Evolutionary conservation across 2,329 filamentous ascomycete species (phyloP).

Genomic region (Fusarium beomiforme): DNA sequence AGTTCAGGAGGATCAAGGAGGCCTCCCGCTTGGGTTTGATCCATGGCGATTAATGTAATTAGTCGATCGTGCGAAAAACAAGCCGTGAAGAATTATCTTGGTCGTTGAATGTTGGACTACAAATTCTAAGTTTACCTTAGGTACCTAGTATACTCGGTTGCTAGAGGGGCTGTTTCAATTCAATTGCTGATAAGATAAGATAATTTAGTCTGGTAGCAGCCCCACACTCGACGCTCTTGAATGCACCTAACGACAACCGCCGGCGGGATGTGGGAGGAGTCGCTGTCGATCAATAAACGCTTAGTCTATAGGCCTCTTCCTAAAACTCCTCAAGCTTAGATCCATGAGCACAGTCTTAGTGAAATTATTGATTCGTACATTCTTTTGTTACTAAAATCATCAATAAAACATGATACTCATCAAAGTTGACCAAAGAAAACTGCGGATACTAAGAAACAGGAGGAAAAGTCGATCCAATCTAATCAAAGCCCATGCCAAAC

Average conservation of each 20-base stretch:
- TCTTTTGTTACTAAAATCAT: background rate
- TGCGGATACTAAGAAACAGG: background rate
- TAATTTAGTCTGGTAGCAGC: background rate
- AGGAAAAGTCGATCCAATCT: background rate
- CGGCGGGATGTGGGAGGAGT: no score
- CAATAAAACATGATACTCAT: constrained; percentile 12
- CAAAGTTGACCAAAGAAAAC: constrained; percentile 3
- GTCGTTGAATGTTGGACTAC: background rate
- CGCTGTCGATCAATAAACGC: no score
- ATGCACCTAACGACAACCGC: no score
- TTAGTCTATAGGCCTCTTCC: no score
- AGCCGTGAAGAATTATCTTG: background rate
- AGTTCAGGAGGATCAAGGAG: constrained; percentile 65
- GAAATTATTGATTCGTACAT: constrained; percentile 24
- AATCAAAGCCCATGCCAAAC: constrained; percentile 17
- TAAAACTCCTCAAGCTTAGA: background rate
- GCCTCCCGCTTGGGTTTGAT: constrained; percentile 32
- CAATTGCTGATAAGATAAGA: constrained; percentile 11
- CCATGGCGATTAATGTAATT: constrained; percentile 19
- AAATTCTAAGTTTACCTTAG: constrained; percentile 8
- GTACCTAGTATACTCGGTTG: background rate
- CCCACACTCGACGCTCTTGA: no score
- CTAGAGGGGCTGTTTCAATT: constrained; percentile 5
- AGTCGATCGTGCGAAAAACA: background rate
- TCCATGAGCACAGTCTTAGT: background rate